These are phyloP conservation scores for Suillus luteus DNA, from an alignment of 768 basidiomycete species.

Conservation along the genomic window DNA sequence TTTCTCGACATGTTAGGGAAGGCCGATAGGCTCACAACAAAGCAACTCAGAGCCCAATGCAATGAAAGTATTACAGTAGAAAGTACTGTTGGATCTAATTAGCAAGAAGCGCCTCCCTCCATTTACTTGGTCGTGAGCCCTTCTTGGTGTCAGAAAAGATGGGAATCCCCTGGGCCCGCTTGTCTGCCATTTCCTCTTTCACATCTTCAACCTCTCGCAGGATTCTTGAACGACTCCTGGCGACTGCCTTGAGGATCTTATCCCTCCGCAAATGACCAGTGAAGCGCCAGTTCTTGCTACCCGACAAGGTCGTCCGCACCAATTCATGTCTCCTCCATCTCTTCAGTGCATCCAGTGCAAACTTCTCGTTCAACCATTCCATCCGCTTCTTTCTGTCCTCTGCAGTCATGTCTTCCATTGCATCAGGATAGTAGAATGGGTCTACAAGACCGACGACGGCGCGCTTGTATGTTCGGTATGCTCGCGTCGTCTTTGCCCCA, in stretches of 20 bases:
- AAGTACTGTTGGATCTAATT: neutral
- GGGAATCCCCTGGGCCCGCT: slow-evolving; percentile 26
- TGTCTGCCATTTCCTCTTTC: slow-evolving; percentile 33
- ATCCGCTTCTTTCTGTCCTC: slow-evolving; percentile 55
- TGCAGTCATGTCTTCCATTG: slow-evolving; percentile 74
- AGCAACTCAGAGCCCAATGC: neutral
- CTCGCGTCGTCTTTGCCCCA: slow-evolving; percentile 33
- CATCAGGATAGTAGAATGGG: slow-evolving; percentile 91
- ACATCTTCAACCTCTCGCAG: slow-evolving; percentile 42
- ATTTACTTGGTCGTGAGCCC: neutral
- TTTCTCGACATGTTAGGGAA: neutral
- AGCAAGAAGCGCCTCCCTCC: neutral
- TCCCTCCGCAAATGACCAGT: slow-evolving; percentile 44
- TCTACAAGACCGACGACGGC: slow-evolving; percentile 90
- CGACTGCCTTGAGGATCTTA: slow-evolving; percentile 53
- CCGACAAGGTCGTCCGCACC: slow-evolving; percentile 38
- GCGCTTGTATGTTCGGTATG: slow-evolving; percentile 76
- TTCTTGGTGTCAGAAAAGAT: slow-evolving; percentile 22
- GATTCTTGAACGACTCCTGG: slow-evolving; percentile 46
- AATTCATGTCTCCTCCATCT: slow-evolving; percentile 35
- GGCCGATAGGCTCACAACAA: neutral
- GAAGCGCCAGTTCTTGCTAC: slow-evolving; percentile 40
- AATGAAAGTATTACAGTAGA: neutral
- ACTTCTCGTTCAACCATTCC: slow-evolving; percentile 64
- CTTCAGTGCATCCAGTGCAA: slow-evolving; percentile 43